Conservation (phyloP, 163 green algal genomes). For the Botryococcus braunii region DNA sequence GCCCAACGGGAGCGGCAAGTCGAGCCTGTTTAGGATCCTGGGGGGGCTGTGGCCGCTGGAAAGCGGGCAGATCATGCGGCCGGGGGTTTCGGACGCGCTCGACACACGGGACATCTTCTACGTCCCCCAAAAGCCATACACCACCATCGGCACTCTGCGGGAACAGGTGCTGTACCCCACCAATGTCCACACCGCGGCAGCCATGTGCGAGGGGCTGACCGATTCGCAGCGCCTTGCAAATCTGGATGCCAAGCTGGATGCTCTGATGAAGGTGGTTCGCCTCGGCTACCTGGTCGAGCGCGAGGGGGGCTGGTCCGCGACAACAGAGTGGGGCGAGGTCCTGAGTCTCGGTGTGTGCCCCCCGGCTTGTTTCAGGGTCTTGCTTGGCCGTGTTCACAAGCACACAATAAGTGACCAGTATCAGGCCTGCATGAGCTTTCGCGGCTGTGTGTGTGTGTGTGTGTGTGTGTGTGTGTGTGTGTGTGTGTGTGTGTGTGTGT, state of each 20-base stretch:
- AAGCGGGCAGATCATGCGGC: conserved; percentile 17
- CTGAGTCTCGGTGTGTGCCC: conserved; percentile 43
- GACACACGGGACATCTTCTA: conserved; percentile 40
- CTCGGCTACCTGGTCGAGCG: conserved; percentile 43
- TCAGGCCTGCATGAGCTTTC: no score
- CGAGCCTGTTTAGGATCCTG: conserved; percentile 54
- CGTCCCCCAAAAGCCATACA: conserved; percentile 64
- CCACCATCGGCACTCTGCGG: conserved; percentile 44
- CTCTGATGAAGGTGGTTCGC: conserved; percentile 46
- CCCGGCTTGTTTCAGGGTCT: no score
- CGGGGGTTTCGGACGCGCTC: not conserved
- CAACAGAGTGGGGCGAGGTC: conserved; percentile 43
- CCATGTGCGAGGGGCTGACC: conserved; percentile 4
- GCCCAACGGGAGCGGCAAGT: conserved; percentile 59
- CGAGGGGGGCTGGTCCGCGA: conserved; percentile 40
- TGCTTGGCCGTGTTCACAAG: no score
- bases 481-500: no score
- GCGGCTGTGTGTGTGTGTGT: no score
- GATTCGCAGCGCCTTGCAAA: not conserved
- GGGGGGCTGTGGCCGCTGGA: conserved; percentile 60
- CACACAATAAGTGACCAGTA: no score
- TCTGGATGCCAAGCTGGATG: conserved; percentile 42
- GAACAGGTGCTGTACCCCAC: conserved; percentile 60
- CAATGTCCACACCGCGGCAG: conserved; percentile 19
- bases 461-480: no score